Percentiles rank a stretch among this genome's conserved stretches.
phyloP scores from a whole-genome alignment of 192 early-diverging fungal species.

The Dissophora globulifera region DNA sequence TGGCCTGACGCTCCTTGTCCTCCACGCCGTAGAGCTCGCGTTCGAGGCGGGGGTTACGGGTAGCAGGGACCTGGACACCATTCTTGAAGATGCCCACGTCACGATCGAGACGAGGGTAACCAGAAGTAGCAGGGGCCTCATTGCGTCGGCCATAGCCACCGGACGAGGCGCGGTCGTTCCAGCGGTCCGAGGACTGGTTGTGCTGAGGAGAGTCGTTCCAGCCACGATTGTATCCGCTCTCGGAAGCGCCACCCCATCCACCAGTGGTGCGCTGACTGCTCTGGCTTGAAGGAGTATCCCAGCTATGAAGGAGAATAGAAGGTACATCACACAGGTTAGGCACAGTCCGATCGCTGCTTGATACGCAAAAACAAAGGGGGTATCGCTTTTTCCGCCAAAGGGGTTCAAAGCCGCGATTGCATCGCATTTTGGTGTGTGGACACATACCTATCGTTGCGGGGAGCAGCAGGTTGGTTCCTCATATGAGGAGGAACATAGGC shows the following conservation, averaged over 20 bases:
- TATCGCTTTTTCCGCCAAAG: background rate
- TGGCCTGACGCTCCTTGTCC: constrained; percentile 80
- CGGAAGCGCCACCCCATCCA: constrained; percentile 52
- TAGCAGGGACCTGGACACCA: constrained; percentile 82
- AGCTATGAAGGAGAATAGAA: constrained; percentile 26
- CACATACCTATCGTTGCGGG: constrained; percentile 39
- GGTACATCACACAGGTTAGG: background rate
- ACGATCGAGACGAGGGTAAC: constrained; percentile 58
- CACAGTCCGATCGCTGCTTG: background rate
- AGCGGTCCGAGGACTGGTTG: constrained; percentile 23
- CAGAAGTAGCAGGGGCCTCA: constrained; percentile 47
- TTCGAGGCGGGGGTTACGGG: constrained; percentile 84
- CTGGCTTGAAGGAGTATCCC: constrained; percentile 32
- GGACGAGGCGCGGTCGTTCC: constrained; percentile 57
- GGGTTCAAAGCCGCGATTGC: no score
- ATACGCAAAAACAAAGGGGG: constrained; percentile 11
- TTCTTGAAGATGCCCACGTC: constrained; percentile 59
- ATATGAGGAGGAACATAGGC: constrained; percentile 61
- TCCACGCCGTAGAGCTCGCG: constrained; percentile 81
- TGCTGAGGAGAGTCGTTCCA: constrained; percentile 48
- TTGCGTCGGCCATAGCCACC: constrained; percentile 55
- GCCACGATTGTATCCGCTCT: constrained; percentile 55
- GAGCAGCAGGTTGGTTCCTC: constrained; percentile 27
- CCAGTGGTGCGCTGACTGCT: constrained; percentile 20
- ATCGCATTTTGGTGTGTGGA: no score